These are phyloP conservation scores for Colletotrichum somersetense DNA, from an alignment of 2,329 filamentous ascomycete species.

Conservation along the genomic window DNA sequence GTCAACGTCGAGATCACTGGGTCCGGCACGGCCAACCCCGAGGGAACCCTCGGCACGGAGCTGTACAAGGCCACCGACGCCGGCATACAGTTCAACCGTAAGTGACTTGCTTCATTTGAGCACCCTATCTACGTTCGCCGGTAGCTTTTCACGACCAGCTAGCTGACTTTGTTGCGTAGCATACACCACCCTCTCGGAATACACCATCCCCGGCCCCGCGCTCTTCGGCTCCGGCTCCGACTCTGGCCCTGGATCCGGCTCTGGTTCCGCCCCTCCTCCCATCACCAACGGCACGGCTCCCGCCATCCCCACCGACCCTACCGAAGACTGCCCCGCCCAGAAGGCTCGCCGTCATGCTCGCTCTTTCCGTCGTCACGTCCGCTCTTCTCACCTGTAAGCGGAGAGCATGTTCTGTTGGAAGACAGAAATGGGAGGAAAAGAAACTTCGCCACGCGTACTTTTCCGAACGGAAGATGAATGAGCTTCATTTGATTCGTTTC, in stretches of 20 bases:
- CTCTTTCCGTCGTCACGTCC: slow-evolving; percentile 35
- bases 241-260: slow-evolving; percentile 27
- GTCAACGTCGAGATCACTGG: slow-evolving; percentile 61
- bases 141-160: no score
- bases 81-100: slow-evolving; percentile 51
- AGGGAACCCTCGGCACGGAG: slow-evolving; percentile 49
- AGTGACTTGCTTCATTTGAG: slow-evolving; percentile 48
- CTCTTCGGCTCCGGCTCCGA: slow-evolving; percentile 31
- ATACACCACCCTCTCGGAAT: slow-evolving; percentile 47
- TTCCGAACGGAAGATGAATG: slow-evolving; percentile 15
- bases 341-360: slow-evolving; percentile 34
- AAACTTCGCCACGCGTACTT: neutral
- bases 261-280: slow-evolving; percentile 27
- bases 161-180: neutral
- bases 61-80: slow-evolving; percentile 49
- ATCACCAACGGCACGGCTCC: slow-evolving; percentile 7
- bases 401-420: neutral
- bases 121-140: slow-evolving; percentile 13
- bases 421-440: neutral
- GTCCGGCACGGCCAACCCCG: slow-evolving; percentile 51
- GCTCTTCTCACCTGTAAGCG: slow-evolving; percentile 29
- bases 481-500: slow-evolving; percentile 28
- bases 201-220: slow-evolving; percentile 50
- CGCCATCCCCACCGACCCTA: slow-evolving; percentile 10
- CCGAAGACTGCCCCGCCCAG: slow-evolving; percentile 23